Evolutionary conservation across 192 early-diverging fungal species (phyloP).

Genomic region (Coemansia sp.): DNA sequence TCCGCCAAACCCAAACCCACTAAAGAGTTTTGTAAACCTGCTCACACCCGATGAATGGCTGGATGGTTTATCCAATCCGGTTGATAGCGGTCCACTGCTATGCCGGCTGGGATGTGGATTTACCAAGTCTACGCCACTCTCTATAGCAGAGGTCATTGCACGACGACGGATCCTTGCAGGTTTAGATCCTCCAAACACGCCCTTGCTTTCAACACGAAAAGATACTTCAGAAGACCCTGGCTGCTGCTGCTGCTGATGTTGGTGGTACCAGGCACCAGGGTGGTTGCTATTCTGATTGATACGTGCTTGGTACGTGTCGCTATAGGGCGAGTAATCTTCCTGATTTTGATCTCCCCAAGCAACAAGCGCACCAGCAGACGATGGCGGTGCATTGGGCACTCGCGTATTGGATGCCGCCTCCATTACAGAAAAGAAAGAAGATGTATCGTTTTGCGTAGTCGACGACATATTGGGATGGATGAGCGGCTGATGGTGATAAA

Average conservation of each 20-base stretch:
- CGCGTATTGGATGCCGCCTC: not conserved
- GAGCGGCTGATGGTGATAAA: too few species aligned
- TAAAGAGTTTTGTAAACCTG: not conserved
- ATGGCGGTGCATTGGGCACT: not conserved
- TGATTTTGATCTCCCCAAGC: too few species aligned
- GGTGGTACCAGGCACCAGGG: not conserved
- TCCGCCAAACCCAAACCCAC: conserved; percentile 3
- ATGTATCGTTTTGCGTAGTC: not conserved
- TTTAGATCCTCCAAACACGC: too few species aligned
- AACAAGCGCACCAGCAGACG: too few species aligned
- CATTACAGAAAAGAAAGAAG: not conserved
- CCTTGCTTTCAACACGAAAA: too few species aligned
- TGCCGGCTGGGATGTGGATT: too few species aligned
- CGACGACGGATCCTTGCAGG: not conserved
- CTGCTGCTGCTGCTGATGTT: not conserved
- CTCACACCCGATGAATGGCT: not conserved
- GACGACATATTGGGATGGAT: not conserved
- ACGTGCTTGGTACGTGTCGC: not conserved
- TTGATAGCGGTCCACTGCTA: not conserved
- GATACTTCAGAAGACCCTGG: not conserved
- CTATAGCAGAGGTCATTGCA: not conserved
- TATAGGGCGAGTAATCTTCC: not conserved
- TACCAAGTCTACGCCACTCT: not conserved
- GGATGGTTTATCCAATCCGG: not conserved
- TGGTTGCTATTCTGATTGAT: not conserved